phyloP scores from a whole-genome alignment of 805 yeast genomes.

The Lachancea thermotolerans region DNA sequence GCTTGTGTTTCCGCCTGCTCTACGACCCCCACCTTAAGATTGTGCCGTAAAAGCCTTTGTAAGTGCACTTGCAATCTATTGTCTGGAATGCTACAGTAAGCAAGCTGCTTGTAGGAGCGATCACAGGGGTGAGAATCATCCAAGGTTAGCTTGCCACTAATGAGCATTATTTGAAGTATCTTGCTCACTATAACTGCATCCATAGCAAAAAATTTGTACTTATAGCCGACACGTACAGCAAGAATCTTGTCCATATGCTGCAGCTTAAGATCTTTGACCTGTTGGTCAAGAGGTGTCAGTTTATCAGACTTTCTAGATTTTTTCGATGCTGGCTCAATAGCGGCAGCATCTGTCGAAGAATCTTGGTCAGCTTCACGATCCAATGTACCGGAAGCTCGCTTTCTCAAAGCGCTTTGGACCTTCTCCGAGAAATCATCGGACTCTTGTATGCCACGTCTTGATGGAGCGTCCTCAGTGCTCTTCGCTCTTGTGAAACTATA shows the following conservation, averaged over 20 bases:
- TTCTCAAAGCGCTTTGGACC: background rate
- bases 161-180: slow-evolving; percentile 60
- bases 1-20: slow-evolving; percentile 81
- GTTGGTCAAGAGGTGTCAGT: slow-evolving; percentile 76
- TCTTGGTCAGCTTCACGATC: background rate
- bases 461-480: background rate
- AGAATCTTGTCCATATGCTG: slow-evolving; percentile 60
- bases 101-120: slow-evolving; percentile 48
- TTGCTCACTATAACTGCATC: slow-evolving; percentile 71
- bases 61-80: slow-evolving; percentile 67
- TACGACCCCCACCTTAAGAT: slow-evolving; percentile 80
- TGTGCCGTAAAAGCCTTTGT: slow-evolving; percentile 61
- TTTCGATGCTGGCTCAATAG: slow-evolving; percentile 1
- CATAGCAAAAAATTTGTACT: slow-evolving; percentile 76
- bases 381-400: background rate
- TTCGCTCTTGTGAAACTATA: background rate
- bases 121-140: slow-evolving; percentile 48
- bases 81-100: slow-evolving; percentile 83
- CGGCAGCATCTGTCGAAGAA: slow-evolving; percentile 2
- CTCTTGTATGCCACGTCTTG: background rate
- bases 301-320: slow-evolving; percentile 5
- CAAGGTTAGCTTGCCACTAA: slow-evolving; percentile 58
- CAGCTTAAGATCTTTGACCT: slow-evolving; percentile 59
- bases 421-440: background rate
- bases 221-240: slow-evolving; percentile 86